Base-by-base conservation (phyloP, 345 rosid genomes). In the Salix koriyanagi region DNA sequence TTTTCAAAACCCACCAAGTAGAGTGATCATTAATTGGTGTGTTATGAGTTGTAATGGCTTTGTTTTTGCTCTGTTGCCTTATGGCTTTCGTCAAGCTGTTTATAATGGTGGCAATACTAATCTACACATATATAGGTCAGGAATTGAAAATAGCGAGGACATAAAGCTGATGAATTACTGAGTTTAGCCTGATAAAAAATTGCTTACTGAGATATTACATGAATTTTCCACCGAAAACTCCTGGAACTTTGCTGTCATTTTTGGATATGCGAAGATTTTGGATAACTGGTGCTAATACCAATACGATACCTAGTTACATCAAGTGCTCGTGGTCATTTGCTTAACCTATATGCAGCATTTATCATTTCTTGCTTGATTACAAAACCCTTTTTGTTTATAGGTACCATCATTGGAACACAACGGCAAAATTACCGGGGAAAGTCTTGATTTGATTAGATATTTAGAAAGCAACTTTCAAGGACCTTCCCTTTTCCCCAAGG, bases 371-470 rank as follows among this genome's bases (percentile, higher is more conserved):
- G 36, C 50, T 58, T 73, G 23, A 54, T 70, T 4, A 61, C n/a
- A 10, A 26, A 58, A 50, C 69, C 61, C 61, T 65, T 15, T 54
- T 64, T 65, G 3, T 77, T 72, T 70, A 11, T 36, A 93, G 99
- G 98, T 95, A 60, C 98, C 98, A 39, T 83, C 99, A 6, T 80
- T 95, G 85, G 99, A 95, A 78, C 99, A 95, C 86, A 86, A 95
- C 78, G 92, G 97, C 6, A 91, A 93, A 85, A 46, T 93, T 65
- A 92, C 79, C 21, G 97, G 98, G 39, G 98, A 95, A 87, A 91
- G 98, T 87, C 85, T 95, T 23, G 96, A 95, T 77, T 81, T 95
- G 85, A 81, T 91, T 60, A 89, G 88, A 72, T 95, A 93, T 73
- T 54, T 93, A 8, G 96, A 95, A n/a, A 80, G 76, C 86, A 93